Percentiles rank a stretch among this genome's conserved stretches.
Conservation (phyloP, 257 asterid genomes). For the Solanum pennellii region DNA sequence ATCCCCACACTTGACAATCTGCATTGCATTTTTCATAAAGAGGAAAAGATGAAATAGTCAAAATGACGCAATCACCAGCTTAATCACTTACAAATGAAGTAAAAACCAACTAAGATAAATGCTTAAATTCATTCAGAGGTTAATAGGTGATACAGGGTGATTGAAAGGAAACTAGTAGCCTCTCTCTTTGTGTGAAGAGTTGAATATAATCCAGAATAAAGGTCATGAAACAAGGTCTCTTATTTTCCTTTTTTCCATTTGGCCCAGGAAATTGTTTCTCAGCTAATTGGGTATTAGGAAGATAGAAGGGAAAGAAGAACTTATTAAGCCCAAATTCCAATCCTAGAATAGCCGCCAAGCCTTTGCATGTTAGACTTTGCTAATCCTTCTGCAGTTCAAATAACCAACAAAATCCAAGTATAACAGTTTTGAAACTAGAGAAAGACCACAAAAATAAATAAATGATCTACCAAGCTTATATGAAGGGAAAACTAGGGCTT, state of each 20-base stretch:
- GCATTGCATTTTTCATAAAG: conserved; percentile 15
- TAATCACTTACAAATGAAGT: not conserved
- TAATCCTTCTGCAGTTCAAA: not conserved
- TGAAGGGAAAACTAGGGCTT: not conserved
- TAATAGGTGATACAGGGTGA: not conserved
- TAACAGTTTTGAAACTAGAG: not conserved
- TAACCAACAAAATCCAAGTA: not conserved
- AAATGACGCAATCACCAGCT: not conserved
- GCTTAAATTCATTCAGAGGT: not conserved
- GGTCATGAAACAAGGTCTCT: not conserved
- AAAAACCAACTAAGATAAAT: not conserved
- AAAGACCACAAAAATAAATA: not conserved
- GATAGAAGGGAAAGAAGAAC: not conserved
- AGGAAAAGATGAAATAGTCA: not conserved
- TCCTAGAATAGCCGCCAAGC: not conserved
- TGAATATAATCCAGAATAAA: not conserved
- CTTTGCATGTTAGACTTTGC: not conserved
- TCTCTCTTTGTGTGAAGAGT: not conserved
- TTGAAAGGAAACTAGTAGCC: not conserved
- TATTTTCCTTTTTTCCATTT: not conserved
- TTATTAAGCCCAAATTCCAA: not conserved
- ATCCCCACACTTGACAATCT: conserved; percentile 83
- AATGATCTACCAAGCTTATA: not conserved
- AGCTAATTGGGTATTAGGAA: not conserved
- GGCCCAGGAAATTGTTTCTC: not conserved